These are phyloP conservation scores for Scolecobasidium constrictum DNA, from an alignment of 2,329 filamentous ascomycete species.

Conservation along the genomic window DNA sequence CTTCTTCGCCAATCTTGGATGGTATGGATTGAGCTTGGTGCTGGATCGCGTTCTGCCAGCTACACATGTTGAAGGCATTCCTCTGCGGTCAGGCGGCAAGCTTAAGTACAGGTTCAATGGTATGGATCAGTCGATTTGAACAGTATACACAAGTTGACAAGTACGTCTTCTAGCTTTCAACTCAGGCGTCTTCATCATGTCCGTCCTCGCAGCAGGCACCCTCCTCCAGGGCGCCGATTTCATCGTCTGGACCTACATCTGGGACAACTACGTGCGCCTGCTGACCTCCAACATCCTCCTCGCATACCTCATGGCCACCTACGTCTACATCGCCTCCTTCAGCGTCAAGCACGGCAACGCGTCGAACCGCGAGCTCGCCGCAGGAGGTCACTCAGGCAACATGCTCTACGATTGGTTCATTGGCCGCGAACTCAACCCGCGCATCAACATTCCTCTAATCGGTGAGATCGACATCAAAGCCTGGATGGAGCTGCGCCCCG, in stretches of 20 bases:
- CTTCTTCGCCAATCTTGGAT: constrained; percentile 59
- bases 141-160: too few species aligned
- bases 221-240: constrained; percentile 69
- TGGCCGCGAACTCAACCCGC: constrained; percentile 87
- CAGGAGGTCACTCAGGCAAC: constrained; percentile 73
- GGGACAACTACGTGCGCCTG: constrained; percentile 80
- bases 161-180: constrained; percentile 51
- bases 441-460: constrained; percentile 64
- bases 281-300: constrained; percentile 75
- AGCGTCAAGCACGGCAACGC: constrained; percentile 61
- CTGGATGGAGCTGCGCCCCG: constrained; percentile 84
- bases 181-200: constrained; percentile 63
- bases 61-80: constrained; percentile 56
- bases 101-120: constrained; percentile 69
- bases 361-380: constrained; percentile 65
- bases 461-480: constrained; percentile 84
- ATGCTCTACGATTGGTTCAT: constrained; percentile 94
- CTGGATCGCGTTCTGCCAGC: constrained; percentile 71
- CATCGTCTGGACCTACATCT: constrained; percentile 82
- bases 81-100: constrained; percentile 58
- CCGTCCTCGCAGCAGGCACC: constrained; percentile 64
- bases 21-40: constrained; percentile 65
- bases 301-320: constrained; percentile 60
- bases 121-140: too few species aligned
- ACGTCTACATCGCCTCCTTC: constrained; percentile 76